These are phyloP conservation scores for Pseudopyricularia cyperi DNA, from an alignment of 2,329 filamentous ascomycete species.

Conservation along the genomic window DNA sequence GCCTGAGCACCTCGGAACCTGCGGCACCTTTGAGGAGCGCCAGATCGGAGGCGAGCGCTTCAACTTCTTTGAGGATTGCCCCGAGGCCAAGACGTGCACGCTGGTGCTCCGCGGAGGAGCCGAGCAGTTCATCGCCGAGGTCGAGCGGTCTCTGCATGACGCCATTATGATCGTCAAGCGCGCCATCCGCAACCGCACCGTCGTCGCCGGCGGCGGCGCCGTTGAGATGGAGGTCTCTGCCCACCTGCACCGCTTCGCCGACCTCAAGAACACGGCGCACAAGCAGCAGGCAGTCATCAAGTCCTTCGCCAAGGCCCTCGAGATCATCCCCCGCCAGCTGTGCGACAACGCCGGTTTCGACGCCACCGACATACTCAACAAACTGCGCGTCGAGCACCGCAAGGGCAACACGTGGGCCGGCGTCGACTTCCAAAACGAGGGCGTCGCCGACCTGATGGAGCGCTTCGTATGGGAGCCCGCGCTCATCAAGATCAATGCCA, in stretches of 20 bases:
- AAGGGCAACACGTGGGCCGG: slow-evolving; percentile 90
- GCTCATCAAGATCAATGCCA: slow-evolving; percentile 91
- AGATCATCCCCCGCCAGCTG: slow-evolving; percentile 90
- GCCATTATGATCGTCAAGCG: slow-evolving; percentile 99
- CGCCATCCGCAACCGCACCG: slow-evolving; percentile 84
- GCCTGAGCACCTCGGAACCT: slow-evolving; percentile 77
- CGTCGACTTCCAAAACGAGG: slow-evolving; percentile 85
- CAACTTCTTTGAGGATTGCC: slow-evolving; percentile 97
- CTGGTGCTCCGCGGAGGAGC: slow-evolving; percentile 88
- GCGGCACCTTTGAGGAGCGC: slow-evolving; percentile 82
- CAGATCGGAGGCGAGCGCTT: slow-evolving; percentile 96
- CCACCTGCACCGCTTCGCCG: slow-evolving; percentile 84
- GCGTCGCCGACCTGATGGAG: slow-evolving; percentile 87
- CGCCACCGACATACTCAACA: slow-evolving; percentile 94
- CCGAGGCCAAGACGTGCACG: slow-evolving; percentile 92
- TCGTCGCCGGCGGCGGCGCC: slow-evolving; percentile 90
- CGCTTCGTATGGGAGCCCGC: slow-evolving; percentile 96
- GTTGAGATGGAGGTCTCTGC: slow-evolving; percentile 94
- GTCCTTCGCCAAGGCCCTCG: slow-evolving; percentile 91
- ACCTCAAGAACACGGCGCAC: slow-evolving; percentile 70
- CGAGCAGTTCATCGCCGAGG: slow-evolving; percentile 98
- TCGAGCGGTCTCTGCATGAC: slow-evolving; percentile 93
- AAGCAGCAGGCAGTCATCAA: slow-evolving; percentile 98
- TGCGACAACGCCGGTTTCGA: slow-evolving; percentile 99
- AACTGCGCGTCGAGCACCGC: slow-evolving; percentile 88